Evolutionary conservation across 225 moss, liverwort and hornwort species (phyloP).

Genomic region (Straminergon stramineum): DNA sequence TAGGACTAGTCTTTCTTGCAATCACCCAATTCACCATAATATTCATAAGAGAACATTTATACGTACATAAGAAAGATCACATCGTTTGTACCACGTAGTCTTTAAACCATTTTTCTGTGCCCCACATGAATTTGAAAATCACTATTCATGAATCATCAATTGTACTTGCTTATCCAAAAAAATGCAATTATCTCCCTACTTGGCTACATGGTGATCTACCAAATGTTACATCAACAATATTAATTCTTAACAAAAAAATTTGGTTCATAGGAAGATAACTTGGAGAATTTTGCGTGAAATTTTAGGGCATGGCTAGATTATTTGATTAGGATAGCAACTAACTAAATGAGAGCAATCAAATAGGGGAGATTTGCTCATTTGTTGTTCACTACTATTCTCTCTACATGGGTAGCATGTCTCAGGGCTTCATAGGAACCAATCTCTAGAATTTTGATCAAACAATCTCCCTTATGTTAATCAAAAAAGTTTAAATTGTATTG

Average conservation of each 20-base stretch:
- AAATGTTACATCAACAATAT: neutral
- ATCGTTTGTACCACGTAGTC: rapidly evolving
- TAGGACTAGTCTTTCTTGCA: too few relatives aligned
- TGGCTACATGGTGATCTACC: neutral
- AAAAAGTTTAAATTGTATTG: neutral
- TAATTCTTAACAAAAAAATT: rapidly evolving
- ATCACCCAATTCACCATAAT: neutral
- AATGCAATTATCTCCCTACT: neutral
- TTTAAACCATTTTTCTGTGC: neutral
- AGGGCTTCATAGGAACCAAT: rapidly evolving
- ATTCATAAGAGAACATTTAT: neutral
- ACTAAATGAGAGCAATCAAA: rapidly evolving
- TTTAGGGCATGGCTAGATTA: rapidly evolving
- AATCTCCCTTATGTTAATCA: neutral
- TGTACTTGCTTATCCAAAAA: rapidly evolving
- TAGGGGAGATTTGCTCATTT: neutral
- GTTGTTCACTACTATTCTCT: neutral
- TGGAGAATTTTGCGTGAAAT: neutral
- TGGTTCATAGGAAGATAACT: rapidly evolving
- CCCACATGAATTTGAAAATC: neutral
- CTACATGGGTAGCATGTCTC: rapidly evolving
- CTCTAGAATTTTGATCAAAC: neutral
- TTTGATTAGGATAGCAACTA: neutral
- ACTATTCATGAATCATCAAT: neutral
- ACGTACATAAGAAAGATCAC: rapidly evolving